Evolutionary conservation across 148 eudicot species (phyloP), one percentile per base, ranked within the genome.

Genomic region (Chenopodium quinoa): DNA sequence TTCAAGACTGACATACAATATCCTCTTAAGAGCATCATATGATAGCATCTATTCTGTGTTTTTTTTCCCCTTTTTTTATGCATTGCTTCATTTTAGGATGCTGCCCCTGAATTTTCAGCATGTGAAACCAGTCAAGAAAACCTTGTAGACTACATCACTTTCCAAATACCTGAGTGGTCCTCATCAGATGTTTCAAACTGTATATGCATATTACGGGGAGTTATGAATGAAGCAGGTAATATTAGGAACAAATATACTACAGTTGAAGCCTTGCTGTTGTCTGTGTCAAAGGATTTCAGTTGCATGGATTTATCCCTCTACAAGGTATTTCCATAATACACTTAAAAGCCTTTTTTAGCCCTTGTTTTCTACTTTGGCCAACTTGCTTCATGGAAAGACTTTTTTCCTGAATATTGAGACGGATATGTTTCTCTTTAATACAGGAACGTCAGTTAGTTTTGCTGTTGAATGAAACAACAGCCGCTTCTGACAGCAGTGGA

Each of bases 241-340:
- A 78, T 52, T 74, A 83, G 86, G 63, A 84, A 84, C 77, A 86
- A 83, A 58, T 84, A 84, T 67, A 34, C 80, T 73, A 77, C 90
- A 23, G 52, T 90, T 65, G 97, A 97, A 87, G 95, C 92, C 46
- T 89, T 84, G 63, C 71, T 97, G 79, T 80, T 97, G 81, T 86
- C 91, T 67, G 81, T 90, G 83, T 93, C 99, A 73, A 91, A 90
- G 77, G 93, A 87, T 84, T 92, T 89, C 86, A 83, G 87, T 44
- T 97, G 99, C 80, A 90, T 92, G 79, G 98, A 97, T 86, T 87
- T 97, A 66, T 94, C 92, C 77, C 93, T 94, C 19, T 97, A 97
- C 86, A 97, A 97, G 82, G 99, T 97, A 88, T 68, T 63, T 79
- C 7, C 23, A 16, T 23, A 10, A 34, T 23, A 68, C 65, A 17